These are phyloP conservation scores for Boletus rubescentipes DNA, from an alignment of 768 basidiomycete species.

Conservation along the genomic window DNA sequence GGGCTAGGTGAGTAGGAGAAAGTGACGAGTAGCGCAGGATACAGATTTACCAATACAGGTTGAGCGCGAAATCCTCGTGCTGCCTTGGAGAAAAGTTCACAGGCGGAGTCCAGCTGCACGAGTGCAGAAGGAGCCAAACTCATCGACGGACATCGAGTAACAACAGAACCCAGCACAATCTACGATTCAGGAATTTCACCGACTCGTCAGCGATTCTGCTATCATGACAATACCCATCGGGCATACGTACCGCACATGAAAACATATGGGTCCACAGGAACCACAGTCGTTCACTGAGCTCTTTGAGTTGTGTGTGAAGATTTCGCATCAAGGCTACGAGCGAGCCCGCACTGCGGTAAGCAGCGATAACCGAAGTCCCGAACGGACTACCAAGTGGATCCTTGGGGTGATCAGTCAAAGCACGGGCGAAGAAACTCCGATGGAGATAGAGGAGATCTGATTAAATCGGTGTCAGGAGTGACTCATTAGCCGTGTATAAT, in stretches of 20 bases:
- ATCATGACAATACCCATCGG: conserved; percentile 3
- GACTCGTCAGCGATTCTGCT: conserved; percentile 13
- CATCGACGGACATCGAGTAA: conserved; percentile 78
- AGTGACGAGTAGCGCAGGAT: neutral
- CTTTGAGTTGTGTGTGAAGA: conserved; percentile 61
- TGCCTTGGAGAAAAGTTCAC: conserved; percentile 70
- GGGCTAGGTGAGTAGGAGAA: conserved; percentile 9
- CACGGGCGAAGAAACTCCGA: conserved; percentile 71
- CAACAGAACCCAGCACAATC: conserved; percentile 75
- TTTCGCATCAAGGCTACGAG: conserved; percentile 71
- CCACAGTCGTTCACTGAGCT: conserved; percentile 65
- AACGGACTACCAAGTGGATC: conserved; percentile 73
- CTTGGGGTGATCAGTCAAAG: conserved; percentile 70
- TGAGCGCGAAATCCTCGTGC: conserved; percentile 63
- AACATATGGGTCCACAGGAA: conserved; percentile 48
- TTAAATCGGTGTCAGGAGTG: conserved; percentile 16
- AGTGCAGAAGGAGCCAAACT: conserved; percentile 74
- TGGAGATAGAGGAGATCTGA: conserved; percentile 69
- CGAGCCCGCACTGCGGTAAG: conserved; percentile 71
- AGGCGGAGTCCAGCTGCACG: conserved; percentile 71
- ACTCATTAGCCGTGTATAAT: neutral
- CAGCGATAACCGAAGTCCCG: conserved; percentile 71
- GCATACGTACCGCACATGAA: conserved; percentile 57
- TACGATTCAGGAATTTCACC: conserved; percentile 11
- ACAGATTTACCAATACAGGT: conserved; percentile 55